These are phyloP conservation scores for Yamadazyma paraphyllophila DNA, from an alignment of 805 yeast species.

Conservation along the genomic window DNA sequence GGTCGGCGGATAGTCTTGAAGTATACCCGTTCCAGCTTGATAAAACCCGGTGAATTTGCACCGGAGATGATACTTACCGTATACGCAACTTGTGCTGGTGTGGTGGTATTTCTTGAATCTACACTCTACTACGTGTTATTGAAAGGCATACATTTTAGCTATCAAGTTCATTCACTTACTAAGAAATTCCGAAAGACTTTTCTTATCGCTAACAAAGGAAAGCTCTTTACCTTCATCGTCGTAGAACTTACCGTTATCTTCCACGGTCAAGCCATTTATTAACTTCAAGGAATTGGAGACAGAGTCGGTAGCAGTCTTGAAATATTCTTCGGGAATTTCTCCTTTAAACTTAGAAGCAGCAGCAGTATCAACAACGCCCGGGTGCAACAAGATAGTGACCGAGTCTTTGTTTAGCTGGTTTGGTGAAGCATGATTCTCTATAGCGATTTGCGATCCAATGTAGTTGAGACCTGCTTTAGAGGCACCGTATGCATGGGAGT, in stretches of 20 bases:
- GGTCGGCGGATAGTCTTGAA: too few species aligned
- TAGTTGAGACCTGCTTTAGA: constrained; percentile 39
- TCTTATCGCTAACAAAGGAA: background rate
- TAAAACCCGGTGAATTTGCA: too few species aligned
- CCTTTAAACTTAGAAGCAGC: constrained; percentile 20
- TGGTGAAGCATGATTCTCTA: constrained; percentile 15
- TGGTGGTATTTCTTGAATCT: too few species aligned
- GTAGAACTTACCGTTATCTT: constrained; percentile 8
- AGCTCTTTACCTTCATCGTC: constrained; percentile 7
- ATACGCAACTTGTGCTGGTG: too few species aligned
- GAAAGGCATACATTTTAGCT: too few species aligned
- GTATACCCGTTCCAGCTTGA: too few species aligned
- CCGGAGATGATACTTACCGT: too few species aligned
- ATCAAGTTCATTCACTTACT: too few species aligned
- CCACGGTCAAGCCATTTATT: constrained; percentile 2
- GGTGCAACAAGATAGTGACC: constrained; percentile 24
- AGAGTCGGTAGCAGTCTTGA: constrained; percentile 2
- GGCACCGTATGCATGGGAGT: constrained; percentile 25
- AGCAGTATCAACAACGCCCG: constrained; percentile 37
- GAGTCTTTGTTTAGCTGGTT: constrained; percentile 20
- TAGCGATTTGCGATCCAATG: constrained; percentile 22
- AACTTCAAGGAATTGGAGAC: constrained; percentile 1
- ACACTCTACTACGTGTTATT: too few species aligned
- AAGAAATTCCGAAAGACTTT: too few species aligned
- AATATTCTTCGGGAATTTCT: background rate